A percentile compares a stretch with the other conserved stretches of the same genome.
phyloP scores from a whole-genome alignment of 345 rosid genomes.

The Aegle marmelos region DNA sequence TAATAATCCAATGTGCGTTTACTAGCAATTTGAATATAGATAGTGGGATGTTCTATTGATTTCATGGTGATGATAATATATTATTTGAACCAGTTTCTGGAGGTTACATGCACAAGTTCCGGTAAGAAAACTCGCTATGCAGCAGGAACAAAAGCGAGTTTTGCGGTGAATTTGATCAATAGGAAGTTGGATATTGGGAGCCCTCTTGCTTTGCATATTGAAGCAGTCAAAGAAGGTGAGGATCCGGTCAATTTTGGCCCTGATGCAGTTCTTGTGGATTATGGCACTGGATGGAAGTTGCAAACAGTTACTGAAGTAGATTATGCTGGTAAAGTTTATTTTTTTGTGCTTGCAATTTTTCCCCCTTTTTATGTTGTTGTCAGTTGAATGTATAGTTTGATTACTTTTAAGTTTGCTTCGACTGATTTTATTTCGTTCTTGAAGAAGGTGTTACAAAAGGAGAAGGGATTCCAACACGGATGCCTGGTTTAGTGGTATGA shows the following conservation, averaged over 20 bases:
- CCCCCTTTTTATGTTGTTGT: not conserved
- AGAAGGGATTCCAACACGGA: constrained; percentile 8
- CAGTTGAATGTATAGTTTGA: not conserved
- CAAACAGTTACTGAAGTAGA: constrained; percentile 48
- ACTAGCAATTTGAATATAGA: not conserved
- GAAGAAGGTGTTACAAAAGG: constrained; percentile 32
- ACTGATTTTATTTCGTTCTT: not conserved
- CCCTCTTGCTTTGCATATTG: constrained; percentile 47
- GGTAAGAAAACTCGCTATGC: constrained; percentile 63
- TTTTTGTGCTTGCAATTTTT: not conserved
- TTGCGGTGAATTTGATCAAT: constrained; percentile 76
- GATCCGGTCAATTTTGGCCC: constrained; percentile 80
- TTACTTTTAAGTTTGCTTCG: not conserved
- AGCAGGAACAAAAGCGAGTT: constrained; percentile 66
- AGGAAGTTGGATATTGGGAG: constrained; percentile 45
- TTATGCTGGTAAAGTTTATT: constrained; percentile 29
- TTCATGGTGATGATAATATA: not conserved
- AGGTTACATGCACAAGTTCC: constrained; percentile 54
- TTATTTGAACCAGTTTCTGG: constrained; percentile 48
- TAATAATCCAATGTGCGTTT: not conserved
- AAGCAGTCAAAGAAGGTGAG: constrained; percentile 64
- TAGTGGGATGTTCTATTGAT: not conserved
- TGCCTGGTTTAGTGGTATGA: constrained; percentile 26
- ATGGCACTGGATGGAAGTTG: constrained; percentile 68
- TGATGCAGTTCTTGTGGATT: constrained; percentile 56